These are phyloP conservation scores for Tanozyma kutaoensis DNA, from an alignment of 805 yeast genomes.

Conservation along the genomic window DNA sequence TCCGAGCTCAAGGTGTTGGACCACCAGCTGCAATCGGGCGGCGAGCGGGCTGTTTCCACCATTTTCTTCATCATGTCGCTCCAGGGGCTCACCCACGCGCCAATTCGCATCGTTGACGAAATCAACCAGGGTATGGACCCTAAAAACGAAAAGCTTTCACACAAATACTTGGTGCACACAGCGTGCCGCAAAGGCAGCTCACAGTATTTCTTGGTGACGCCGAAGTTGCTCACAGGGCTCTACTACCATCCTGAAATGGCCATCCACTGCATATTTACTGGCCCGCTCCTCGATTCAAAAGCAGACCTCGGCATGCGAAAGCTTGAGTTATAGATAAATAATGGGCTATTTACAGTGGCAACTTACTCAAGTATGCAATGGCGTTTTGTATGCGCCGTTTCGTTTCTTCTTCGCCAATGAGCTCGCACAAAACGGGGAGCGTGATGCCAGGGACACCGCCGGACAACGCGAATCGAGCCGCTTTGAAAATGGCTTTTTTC, in stretches of 20 bases:
- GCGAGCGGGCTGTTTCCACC: conserved; percentile 93
- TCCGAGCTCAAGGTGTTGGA: conserved; percentile 61
- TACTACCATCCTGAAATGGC: conserved; percentile 71
- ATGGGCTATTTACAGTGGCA: too few relatives aligned
- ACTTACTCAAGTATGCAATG: too few relatives aligned
- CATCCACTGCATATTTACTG: conserved; percentile 61
- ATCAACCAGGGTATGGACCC: conserved; percentile 99
- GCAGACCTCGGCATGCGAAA: too few relatives aligned
- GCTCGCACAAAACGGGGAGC: conserved; percentile 39
- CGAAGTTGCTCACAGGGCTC: conserved; percentile 70
- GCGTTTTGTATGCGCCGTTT: too few relatives aligned
- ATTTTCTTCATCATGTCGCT: conserved; percentile 81
- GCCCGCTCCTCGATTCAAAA: conserved; percentile 20
- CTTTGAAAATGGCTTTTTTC: conserved; percentile 36
- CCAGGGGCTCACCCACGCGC: conserved; percentile 79
- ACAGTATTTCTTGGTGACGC: conserved; percentile 88
- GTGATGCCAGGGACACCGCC: conserved; percentile 62
- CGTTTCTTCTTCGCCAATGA: conserved; percentile 36
- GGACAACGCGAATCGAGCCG: conserved; percentile 54
- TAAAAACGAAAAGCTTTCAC: conserved; percentile 77
- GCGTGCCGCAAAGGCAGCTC: conserved; percentile 52
- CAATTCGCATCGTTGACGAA: conserved; percentile 93
- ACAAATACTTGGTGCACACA: conserved; percentile 69
- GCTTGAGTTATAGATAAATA: too few relatives aligned
- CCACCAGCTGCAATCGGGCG: conserved; percentile 91